These are phyloP conservation scores for Candida gorgasii DNA, from an alignment of 805 yeast species.

Conservation along the genomic window DNA sequence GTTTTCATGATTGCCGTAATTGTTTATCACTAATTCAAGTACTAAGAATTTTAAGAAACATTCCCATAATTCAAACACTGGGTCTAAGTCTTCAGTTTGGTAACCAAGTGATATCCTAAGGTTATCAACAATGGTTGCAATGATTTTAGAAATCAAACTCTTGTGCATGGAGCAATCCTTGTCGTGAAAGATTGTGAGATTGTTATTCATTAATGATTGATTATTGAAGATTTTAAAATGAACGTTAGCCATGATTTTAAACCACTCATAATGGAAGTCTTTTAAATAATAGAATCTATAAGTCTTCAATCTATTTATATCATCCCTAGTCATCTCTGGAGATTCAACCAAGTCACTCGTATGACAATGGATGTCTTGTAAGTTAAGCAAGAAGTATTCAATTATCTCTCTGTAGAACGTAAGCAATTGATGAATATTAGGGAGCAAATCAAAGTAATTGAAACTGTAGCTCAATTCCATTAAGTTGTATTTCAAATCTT, in stretches of 20 bases:
- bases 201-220: constrained; percentile 14
- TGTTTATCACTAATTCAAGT: constrained; percentile 15
- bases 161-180: constrained; percentile 13
- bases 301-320: constrained; percentile 10
- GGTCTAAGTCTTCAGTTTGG: constrained; percentile 7
- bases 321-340: constrained; percentile 8
- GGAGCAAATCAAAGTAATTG: constrained; percentile 22
- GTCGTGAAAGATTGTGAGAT: constrained; percentile 8
- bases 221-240: constrained; percentile 18
- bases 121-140: constrained; percentile 21
- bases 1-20: constrained; percentile 10
- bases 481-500: constrained; percentile 26
- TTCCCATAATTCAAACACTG: constrained; percentile 20
- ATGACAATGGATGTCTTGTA: constrained; percentile 10
- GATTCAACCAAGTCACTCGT: background rate
- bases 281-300: constrained; percentile 21
- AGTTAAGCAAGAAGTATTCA: constrained; percentile 24
- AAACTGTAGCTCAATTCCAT: constrained; percentile 15
- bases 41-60: constrained; percentile 21
- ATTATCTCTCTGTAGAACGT: constrained; percentile 23
- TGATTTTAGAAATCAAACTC: constrained; percentile 15
- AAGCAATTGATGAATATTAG: constrained; percentile 19
- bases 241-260: constrained; percentile 19
- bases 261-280: constrained; percentile 24
- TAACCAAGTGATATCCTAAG: constrained; percentile 15